Evolutionary conservation across 2,329 filamentous ascomycete species (phyloP), one percentile per base, ranked within the genome.

Genomic region (Cladophialophora carrionii): DNA sequence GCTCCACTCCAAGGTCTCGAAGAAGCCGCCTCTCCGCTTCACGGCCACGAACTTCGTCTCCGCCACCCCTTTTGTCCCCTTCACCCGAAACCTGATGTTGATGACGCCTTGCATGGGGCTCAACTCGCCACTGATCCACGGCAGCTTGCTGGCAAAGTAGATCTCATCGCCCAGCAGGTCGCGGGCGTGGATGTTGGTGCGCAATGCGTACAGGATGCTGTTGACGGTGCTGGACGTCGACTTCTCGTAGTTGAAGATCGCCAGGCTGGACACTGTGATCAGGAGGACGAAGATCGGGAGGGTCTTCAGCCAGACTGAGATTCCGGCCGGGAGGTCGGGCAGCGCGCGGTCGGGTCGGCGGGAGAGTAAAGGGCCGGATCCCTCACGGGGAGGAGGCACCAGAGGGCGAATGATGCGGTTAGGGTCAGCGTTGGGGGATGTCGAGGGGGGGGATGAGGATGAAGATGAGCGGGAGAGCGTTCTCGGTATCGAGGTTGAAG

Each of bases 171-270:
- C 95, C 31, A 99, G 85, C 53, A 89, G 80, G 63, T 87, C 88
- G 73, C 93, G 87, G 53, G 92, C 95, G 65, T 82, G 80, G 2
- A 85, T 80, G 63, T 89, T 92, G 2, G 91, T 96, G 69, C 95
- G 90, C 69, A 99, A 85, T 0, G 94, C 90, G 82, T 98, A 99
- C 31, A 99, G 85, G 4, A 92, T 95, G 62, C 90, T 91, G 62
- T 87, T 87, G n/a, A 97, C 90, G 32, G 94, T 86, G 61, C 90
- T 90, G 29, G 88, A 92, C n/a, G 90, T 92, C 63, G 88, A 87
- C 78, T 97, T 97, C 78, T 99, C 94, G 85, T 99, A 98, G 85
- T 99, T 99, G 89, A 99, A 98, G 78, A 99, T 97, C 71, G 90
- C 91, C 66, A 96, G 81, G 70, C 88, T 88, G 71, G 88, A 89